Evolutionary conservation across 257 asterid genomes (phyloP), one percentile per base, ranked within the genome.

Genomic region (Solanum piurae): DNA sequence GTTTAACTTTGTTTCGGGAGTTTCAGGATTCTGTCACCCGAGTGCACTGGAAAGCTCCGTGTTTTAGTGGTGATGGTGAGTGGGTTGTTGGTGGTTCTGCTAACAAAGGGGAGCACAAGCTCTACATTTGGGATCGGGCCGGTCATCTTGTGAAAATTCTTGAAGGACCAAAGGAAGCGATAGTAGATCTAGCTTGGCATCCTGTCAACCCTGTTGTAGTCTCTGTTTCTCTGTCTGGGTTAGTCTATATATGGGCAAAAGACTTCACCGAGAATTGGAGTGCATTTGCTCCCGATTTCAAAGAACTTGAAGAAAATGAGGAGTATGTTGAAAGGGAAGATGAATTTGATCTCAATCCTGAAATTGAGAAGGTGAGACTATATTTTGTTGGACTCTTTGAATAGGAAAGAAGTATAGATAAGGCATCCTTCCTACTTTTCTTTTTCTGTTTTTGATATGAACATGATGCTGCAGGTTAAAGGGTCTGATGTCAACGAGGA

Each of bases 21-120:
- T 95, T 96, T 91, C 99, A 96, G 86, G 99, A 96, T 89, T 94
- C 96, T 33, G 93, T 96, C 42, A 96, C 98, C 86, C 95, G 88
- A 92, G 96, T 94, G 91, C 99, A 95, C 69, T 96, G 99, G 99
- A 95, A 96, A 90, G 98, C 96, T 58, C 99, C 98, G 4, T 95
- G 99, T 91, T 95, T 96, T 89, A 96, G 98, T 92, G 99, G 99
- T 86, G 98, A 96, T 88, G 95, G 98, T 11, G 98, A 96, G 93
- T 96, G 99, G 99, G 96, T 96, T 49, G 90, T 96, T 86, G 98
- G 99, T 84, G 98, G 98, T 83, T 96, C 99, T 88, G 99, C 98
- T 86, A 95, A 92, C 92, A 94, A 94, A 93, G 99, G 99, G 87
- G 99, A 96, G 92, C 99, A 96, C 93, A 96, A 96, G 93, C 95